A percentile compares a stretch with the other conserved stretches of the same genome.
These are phyloP conservation scores for Wickerhamomyces strasburgensis DNA, from an alignment of 805 yeast species.

Conservation along the genomic window DNA sequence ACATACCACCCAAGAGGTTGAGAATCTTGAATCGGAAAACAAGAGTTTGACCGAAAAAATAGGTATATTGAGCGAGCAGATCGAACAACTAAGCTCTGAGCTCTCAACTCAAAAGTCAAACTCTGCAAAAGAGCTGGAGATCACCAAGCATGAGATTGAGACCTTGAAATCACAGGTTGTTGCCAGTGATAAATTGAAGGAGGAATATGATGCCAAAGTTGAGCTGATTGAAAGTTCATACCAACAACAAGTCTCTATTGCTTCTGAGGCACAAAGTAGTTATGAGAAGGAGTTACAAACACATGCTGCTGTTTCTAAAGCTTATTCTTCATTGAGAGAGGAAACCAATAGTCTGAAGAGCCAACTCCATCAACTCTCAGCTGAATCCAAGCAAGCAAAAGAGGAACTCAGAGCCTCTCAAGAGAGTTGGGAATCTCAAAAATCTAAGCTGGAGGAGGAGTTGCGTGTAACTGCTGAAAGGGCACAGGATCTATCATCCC, in stretches of 20 bases:
- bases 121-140: slow-evolving; percentile 19
- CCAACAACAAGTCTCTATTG: slow-evolving; percentile 40
- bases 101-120: slow-evolving; percentile 24
- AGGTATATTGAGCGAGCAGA: slow-evolving; percentile 27
- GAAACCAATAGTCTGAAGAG: slow-evolving; percentile 29
- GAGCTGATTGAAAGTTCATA: slow-evolving; percentile 32
- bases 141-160: slow-evolving; percentile 14
- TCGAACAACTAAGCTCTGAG: slow-evolving; percentile 29
- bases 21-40: slow-evolving; percentile 20
- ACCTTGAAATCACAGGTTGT: slow-evolving; percentile 18
- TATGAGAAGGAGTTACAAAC: slow-evolving; percentile 52
- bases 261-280: slow-evolving; percentile 45
- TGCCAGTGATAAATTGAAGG: slow-evolving; percentile 23
- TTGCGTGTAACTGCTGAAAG: slow-evolving; percentile 40
- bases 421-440: slow-evolving; percentile 43
- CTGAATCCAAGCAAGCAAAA: slow-evolving; percentile 29
- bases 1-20: slow-evolving; percentile 15
- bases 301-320: slow-evolving; percentile 46
- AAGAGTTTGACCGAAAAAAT: slow-evolving; percentile 16
- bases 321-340: slow-evolving; percentile 36
- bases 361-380: slow-evolving; percentile 21
- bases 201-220: slow-evolving; percentile 28
- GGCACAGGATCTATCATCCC: slow-evolving; percentile 55
- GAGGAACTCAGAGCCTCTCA: slow-evolving; percentile 32
- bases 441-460: slow-evolving; percentile 39